These are phyloP conservation scores for Effrenium voratum DNA, from an alignment of 73 alveolate species.

Conservation along the genomic window DNA sequence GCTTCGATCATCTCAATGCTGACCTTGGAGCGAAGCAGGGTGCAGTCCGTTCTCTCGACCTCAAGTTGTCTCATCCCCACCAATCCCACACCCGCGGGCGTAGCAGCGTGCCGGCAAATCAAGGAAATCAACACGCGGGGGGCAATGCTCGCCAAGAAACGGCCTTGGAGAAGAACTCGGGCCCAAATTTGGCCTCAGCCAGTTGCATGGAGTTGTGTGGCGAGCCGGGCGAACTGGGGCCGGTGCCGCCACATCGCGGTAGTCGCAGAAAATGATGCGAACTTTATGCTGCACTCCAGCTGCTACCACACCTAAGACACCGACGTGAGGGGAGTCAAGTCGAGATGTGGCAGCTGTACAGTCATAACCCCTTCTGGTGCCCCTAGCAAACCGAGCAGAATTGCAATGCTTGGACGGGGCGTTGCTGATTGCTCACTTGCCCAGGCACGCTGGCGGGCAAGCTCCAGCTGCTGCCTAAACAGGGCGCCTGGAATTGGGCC, in stretches of 20 bases:
- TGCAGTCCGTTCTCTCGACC: neutral
- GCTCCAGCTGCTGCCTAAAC: conserved; percentile 64
- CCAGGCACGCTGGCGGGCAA: conserved; percentile 39
- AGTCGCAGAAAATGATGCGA: conserved; percentile 78
- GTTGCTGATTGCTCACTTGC: neutral
- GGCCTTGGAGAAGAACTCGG: conserved; percentile 57
- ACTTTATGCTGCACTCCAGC: conserved; percentile 60
- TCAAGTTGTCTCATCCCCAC: no score
- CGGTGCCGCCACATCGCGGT: conserved; percentile 37
- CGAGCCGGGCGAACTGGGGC: neutral
- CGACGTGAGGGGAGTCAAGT: neutral
- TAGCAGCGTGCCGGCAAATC: neutral
- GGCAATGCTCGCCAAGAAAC: neutral
- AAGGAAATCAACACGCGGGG: neutral
- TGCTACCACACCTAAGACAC: conserved; percentile 18
- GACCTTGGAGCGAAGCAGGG: neutral
- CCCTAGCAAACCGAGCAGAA: neutral
- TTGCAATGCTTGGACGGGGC: no score
- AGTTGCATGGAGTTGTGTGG: neutral
- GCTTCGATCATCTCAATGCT: conserved; percentile 88
- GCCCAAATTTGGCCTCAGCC: conserved; percentile 34
- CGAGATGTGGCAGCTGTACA: neutral
- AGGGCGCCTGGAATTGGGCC: neutral
- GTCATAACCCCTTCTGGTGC: neutral
- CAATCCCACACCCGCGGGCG: no score